Percentiles rank a stretch among this genome's conserved stretches.
These are phyloP conservation scores for Vigna hirtella DNA, from an alignment of 306 rosid genomes.

Conservation along the genomic window DNA sequence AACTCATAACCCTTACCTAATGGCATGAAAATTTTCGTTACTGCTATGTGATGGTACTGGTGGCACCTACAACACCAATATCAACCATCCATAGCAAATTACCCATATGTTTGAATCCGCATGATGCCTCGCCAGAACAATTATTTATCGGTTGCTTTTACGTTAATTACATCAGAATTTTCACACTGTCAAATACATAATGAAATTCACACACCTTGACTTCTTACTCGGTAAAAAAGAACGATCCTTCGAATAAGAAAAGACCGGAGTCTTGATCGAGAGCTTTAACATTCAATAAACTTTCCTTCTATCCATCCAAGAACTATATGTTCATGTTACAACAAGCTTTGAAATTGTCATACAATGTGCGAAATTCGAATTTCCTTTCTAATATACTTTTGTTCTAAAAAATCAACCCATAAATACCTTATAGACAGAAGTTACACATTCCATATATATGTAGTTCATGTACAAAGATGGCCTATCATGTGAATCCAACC, in stretches of 20 bases:
- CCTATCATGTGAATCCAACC: conserved; percentile 21
- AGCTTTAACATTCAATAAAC: conserved; percentile 13
- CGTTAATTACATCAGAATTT: neutral
- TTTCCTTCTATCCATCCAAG: conserved; percentile 4
- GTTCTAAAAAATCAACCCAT: conserved; percentile 43
- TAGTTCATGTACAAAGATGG: conserved; percentile 47
- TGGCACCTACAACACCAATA: neutral
- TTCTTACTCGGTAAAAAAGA: too few species aligned
- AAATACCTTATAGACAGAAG: conserved; percentile 41
- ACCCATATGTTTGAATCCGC: neutral
- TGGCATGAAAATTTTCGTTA: neutral
- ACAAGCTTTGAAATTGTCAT: conserved; percentile 30
- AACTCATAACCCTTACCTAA: neutral
- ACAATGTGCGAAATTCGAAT: conserved; percentile 24
- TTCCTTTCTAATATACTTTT: neutral
- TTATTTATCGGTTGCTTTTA: neutral
- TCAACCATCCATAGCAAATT: neutral
- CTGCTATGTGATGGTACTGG: neutral
- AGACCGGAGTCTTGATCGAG: neutral
- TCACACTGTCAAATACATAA: neutral
- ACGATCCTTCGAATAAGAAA: neutral
- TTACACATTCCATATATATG: conserved; percentile 31
- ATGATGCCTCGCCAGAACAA: neutral
- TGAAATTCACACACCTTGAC: neutral
- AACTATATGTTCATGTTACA: conserved; percentile 12